Percentiles rank a stretch among this genome's conserved stretches.
phyloP scores from a whole-genome alignment of 805 yeast species.

The Millerago galiae region DNA sequence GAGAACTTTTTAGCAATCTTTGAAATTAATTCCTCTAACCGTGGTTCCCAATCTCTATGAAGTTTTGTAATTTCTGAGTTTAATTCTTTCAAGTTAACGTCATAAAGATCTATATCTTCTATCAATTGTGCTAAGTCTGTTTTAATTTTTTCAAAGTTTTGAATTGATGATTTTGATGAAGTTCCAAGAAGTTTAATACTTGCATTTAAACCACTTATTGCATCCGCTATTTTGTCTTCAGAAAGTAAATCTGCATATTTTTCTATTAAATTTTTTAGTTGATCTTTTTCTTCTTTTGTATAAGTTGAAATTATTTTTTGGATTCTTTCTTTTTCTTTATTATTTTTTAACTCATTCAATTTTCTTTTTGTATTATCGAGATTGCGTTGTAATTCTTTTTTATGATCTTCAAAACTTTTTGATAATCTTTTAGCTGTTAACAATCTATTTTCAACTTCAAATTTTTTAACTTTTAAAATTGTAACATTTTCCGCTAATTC shows the following conservation, averaged over 20 bases:
- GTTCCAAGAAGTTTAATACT: conserved; percentile 33
- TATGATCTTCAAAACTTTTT: conserved; percentile 24
- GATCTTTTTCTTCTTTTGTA: conserved; percentile 32
- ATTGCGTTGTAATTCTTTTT: conserved; percentile 21
- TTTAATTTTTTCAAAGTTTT: conserved; percentile 26
- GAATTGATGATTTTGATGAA: conserved; percentile 33
- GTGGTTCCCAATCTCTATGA: conserved; percentile 52
- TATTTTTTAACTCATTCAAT: conserved; percentile 17
- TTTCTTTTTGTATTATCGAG: conserved; percentile 26
- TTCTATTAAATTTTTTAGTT: conserved; percentile 34
- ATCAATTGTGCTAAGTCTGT: conserved; percentile 19
- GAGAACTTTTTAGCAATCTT: conserved; percentile 61
- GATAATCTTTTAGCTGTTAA: conserved; percentile 26
- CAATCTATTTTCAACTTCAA: conserved; percentile 37
- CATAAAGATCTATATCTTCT: conserved; percentile 18
- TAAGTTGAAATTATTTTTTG: conserved; percentile 27
- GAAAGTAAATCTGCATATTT: conserved; percentile 34
- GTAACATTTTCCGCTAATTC: conserved; percentile 21
- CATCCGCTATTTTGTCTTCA: conserved; percentile 31
- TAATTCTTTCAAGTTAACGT: conserved; percentile 19
- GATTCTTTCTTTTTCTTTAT: conserved; percentile 23
- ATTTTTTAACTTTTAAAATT: conserved; percentile 21
- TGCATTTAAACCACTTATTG: conserved; percentile 40
- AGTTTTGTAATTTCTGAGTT: conserved; percentile 34
- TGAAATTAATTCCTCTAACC: conserved; percentile 44